Evolutionary conservation across 192 early-diverging fungal genomes (phyloP).

Genomic region (Coemansia biformis): DNA sequence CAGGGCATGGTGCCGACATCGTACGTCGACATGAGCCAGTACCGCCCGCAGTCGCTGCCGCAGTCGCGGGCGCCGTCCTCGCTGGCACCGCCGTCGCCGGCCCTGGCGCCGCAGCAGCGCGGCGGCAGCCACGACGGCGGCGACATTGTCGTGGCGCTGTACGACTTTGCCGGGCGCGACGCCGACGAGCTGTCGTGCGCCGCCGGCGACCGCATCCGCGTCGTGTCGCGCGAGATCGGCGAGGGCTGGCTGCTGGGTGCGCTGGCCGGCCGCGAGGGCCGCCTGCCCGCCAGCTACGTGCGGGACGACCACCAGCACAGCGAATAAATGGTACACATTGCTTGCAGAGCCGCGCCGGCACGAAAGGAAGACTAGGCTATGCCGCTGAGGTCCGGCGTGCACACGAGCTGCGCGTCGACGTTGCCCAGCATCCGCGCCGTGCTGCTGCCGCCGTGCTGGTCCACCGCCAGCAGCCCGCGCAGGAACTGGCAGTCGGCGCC

Average conservation of each 20-base stretch:
- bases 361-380: slow-evolving; percentile 1
- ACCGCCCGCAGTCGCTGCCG: slow-evolving; percentile 4
- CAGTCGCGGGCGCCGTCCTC: neutral
- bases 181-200: slow-evolving; percentile 26
- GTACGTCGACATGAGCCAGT: slow-evolving; percentile 28
- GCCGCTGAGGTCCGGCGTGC: slow-evolving; percentile 32
- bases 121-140: neutral
- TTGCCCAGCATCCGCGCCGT: slow-evolving; percentile 9
- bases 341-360: too few species aligned
- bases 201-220: slow-evolving; percentile 25
- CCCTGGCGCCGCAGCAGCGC: neutral
- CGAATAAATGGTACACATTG: too few species aligned
- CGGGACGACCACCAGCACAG: neutral
- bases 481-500: slow-evolving; percentile 44
- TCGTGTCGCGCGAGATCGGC: slow-evolving; percentile 23
- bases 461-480: slow-evolving; percentile 31
- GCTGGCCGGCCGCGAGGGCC: slow-evolving; percentile 15
- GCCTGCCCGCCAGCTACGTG: slow-evolving; percentile 33
- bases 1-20: slow-evolving; percentile 40
- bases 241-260: slow-evolving; percentile 32
- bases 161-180: slow-evolving; percentile 26
- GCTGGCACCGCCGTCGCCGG: neutral
- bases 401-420: slow-evolving; percentile 26
- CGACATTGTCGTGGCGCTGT: slow-evolving; percentile 32
- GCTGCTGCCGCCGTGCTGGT: neutral